Evolutionary conservation across 805 yeast genomes (phyloP).

Genomic region (Candida ascalaphidarum): DNA sequence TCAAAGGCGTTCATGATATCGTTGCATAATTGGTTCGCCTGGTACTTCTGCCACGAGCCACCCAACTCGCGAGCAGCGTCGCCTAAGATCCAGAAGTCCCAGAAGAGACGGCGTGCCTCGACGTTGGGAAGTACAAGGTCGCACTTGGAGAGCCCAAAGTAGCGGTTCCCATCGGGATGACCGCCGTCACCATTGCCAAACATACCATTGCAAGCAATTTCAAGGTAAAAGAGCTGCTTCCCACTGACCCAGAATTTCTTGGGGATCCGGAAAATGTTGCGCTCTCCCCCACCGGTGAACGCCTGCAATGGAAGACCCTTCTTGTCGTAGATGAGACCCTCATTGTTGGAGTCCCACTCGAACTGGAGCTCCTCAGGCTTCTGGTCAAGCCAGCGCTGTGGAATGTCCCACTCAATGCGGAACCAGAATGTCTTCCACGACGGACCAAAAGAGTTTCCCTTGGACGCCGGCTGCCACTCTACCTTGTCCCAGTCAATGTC

Average conservation of each 20-base stretch:
- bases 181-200: constrained; percentile 63
- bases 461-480: constrained; percentile 47
- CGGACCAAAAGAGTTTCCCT: constrained; percentile 82
- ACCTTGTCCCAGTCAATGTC: constrained; percentile 41
- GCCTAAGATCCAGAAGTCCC: constrained; percentile 81
- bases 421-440: constrained; percentile 98
- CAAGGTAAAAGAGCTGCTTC: constrained; percentile 68
- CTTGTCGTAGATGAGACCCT: constrained; percentile 68
- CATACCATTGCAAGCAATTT: constrained; percentile 92
- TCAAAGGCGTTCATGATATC: constrained; percentile 81
- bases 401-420: constrained; percentile 55
- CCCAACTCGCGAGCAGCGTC: constrained; percentile 88
- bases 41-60: constrained; percentile 74
- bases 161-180: constrained; percentile 67
- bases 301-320: constrained; percentile 73
- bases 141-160: constrained; percentile 58
- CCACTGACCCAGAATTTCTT: constrained; percentile 39
- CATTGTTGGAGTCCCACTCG: constrained; percentile 82
- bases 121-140: constrained; percentile 77
- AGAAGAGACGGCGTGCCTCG: constrained; percentile 67
- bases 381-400: constrained; percentile 44
- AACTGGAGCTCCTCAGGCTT: constrained; percentile 47
- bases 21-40: constrained; percentile 74
- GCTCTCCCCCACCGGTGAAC: constrained; percentile 76
- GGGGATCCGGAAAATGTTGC: constrained; percentile 59